phyloP scores from a whole-genome alignment of 306 rosid genomes.

The Malus asiatica region DNA sequence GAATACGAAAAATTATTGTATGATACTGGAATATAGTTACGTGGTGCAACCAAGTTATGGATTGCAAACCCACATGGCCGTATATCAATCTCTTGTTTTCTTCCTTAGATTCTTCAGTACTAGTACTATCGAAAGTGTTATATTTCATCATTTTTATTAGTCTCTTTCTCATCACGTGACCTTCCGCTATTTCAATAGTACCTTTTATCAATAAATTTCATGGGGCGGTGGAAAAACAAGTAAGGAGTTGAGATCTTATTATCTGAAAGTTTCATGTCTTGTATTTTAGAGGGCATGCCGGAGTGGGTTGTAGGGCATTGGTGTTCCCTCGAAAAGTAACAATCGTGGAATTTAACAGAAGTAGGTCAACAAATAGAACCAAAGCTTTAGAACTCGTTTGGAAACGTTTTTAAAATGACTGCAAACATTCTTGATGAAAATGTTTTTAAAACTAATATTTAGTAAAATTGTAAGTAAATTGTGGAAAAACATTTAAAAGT shows the following conservation, averaged over 20 bases:
- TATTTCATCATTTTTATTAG: too few relatives aligned
- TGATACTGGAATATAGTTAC: background rate
- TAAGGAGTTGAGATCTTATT: background rate
- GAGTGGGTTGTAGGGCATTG: slow-evolving; percentile 43
- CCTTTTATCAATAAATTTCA: background rate
- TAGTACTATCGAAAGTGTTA: too few relatives aligned
- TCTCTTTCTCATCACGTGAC: too few relatives aligned
- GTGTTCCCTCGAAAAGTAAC: slow-evolving; percentile 41
- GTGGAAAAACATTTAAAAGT: too few relatives aligned
- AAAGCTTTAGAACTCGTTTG: background rate
- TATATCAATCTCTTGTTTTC: background rate
- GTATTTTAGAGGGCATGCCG: slow-evolving; percentile 1
- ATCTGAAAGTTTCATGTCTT: background rate
- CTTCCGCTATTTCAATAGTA: too few relatives aligned
- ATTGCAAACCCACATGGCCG: background rate
- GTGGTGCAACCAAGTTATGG: background rate
- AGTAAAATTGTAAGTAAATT: too few relatives aligned
- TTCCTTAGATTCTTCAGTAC: background rate
- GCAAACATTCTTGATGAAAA: too few relatives aligned
- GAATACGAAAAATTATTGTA: background rate
- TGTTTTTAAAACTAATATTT: too few relatives aligned
- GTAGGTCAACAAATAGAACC: background rate
- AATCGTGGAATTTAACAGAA: slow-evolving; percentile 21
- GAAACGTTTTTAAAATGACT: too few relatives aligned
- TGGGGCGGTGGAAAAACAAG: background rate